phyloP scores from a whole-genome alignment of 2,329 filamentous ascomycete genomes.

The Ophiosphaerella herpotricha region DNA sequence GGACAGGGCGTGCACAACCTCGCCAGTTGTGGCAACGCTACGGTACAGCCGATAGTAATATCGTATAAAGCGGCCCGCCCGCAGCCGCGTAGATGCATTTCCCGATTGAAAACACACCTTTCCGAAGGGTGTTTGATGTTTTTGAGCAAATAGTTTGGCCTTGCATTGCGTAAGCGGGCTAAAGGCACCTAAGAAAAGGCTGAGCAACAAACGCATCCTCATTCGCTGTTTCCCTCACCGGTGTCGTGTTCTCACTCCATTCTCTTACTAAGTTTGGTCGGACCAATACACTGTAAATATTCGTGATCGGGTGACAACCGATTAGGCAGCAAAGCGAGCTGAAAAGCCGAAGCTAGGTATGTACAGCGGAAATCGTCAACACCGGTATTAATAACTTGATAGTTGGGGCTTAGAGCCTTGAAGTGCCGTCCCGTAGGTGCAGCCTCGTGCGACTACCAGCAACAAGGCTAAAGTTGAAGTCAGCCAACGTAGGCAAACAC shows the following conservation, averaged over 20 bases:
- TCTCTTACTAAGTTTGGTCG: slow-evolving; percentile 1
- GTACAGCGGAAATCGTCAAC: slow-evolving; percentile 1
- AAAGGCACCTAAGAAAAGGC: slow-evolving; percentile 14
- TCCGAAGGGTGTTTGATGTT: background rate
- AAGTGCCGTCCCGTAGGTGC: slow-evolving; percentile 5
- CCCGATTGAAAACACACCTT: background rate
- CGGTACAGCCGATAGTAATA: background rate
- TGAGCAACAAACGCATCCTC: slow-evolving; percentile 8
- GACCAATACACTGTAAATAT: slow-evolving; percentile 10
- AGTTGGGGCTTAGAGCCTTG: background rate
- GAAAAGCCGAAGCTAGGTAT: slow-evolving; percentile 14
- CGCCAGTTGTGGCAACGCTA: background rate
- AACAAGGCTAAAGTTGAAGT: background rate
- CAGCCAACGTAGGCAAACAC: too few species aligned
- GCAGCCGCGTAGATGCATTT: background rate
- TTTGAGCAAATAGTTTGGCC: background rate
- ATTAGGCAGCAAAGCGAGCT: slow-evolving; percentile 16
- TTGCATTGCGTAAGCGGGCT: slow-evolving; percentile 13
- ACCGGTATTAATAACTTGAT: slow-evolving; percentile 3
- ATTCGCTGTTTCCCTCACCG: slow-evolving; percentile 21
- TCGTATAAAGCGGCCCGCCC: background rate
- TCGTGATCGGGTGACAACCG: slow-evolving; percentile 1
- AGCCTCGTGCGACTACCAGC: slow-evolving; percentile 8
- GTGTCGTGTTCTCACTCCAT: slow-evolving; percentile 7
- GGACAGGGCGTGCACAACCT: slow-evolving; percentile 1